These are phyloP conservation scores for Suhomyces bokatorum DNA, from an alignment of 1,139 yeast species.

Conservation along the genomic window DNA sequence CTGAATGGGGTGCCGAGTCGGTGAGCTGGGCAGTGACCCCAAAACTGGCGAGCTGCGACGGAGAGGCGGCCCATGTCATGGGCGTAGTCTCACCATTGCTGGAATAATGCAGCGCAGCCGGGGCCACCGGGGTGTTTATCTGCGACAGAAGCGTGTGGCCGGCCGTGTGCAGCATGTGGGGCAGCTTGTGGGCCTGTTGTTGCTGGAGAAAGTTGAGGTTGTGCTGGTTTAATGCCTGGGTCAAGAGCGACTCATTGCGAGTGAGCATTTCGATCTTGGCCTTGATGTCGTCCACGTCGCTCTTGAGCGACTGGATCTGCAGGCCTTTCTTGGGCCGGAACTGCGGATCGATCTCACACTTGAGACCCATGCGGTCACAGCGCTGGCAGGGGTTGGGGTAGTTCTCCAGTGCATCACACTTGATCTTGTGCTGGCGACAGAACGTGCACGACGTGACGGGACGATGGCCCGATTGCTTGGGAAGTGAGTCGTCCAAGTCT, in stretches of 20 bases:
- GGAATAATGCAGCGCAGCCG: constrained; percentile 1
- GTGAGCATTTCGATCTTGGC: constrained; percentile 76
- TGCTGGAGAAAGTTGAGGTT: constrained; percentile 34
- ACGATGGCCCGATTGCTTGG: constrained; percentile 54
- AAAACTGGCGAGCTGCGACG: constrained; percentile 1
- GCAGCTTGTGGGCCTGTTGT: constrained; percentile 19
- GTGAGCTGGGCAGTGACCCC: constrained; percentile 7
- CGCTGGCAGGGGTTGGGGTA: constrained; percentile 82
- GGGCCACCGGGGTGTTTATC: not conserved
- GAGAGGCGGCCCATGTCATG: constrained; percentile 6
- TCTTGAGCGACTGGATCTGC: constrained; percentile 78
- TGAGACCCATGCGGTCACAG: constrained; percentile 75
- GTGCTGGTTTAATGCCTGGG: constrained; percentile 59
- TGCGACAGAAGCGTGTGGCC: not conserved
- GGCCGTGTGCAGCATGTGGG: not conserved
- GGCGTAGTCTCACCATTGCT: constrained; percentile 6
- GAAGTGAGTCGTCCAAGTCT: not conserved
- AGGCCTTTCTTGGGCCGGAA: constrained; percentile 91
- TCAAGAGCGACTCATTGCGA: constrained; percentile 65
- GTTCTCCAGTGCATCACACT: constrained; percentile 85
- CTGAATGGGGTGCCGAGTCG: constrained; percentile 10
- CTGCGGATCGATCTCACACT: constrained; percentile 88
- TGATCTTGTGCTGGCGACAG: constrained; percentile 92
- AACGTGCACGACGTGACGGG: constrained; percentile 94
- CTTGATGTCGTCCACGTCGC: constrained; percentile 80